phyloP scores from a whole-genome alignment of 257 asterid genomes.

The Primulina tabacum region DNA sequence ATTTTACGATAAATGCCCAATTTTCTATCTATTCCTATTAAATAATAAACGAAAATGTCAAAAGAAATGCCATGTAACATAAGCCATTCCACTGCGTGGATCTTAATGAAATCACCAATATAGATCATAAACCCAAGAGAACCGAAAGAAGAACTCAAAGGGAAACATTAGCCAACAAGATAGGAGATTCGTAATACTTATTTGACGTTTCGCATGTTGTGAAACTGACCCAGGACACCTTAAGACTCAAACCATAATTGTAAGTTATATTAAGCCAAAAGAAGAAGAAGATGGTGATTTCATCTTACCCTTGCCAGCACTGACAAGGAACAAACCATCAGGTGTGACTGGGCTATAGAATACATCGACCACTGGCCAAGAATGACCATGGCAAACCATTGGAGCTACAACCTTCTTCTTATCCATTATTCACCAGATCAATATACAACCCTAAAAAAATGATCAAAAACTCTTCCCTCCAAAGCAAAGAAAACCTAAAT shows the following conservation, averaged over 20 bases:
- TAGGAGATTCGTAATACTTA: too few species aligned
- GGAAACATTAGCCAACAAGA: too few species aligned
- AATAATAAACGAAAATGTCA: background rate
- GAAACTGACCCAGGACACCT: too few species aligned
- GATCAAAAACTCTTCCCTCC: too few species aligned
- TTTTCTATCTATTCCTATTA: too few species aligned
- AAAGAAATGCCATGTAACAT: background rate
- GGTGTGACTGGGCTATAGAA: constrained; percentile 93
- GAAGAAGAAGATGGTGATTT: background rate
- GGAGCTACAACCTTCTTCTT: constrained; percentile 90
- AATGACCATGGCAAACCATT: constrained; percentile 96
- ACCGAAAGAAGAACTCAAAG: too few species aligned
- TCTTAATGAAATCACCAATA: too few species aligned
- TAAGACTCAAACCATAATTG: background rate
- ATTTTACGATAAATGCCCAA: too few species aligned
- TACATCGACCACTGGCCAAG: constrained; percentile 96
- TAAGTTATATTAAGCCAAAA: background rate
- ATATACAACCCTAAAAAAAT: background rate
- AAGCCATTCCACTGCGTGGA: too few species aligned
- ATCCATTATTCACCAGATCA: constrained; percentile 51
- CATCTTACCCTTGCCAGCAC: constrained; percentile 95
- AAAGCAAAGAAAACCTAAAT: too few species aligned
- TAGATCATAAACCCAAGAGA: too few species aligned
- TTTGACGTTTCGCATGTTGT: too few species aligned
- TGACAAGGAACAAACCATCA: constrained; percentile 90